Conservation (phyloP, 371 early-diverging fungal genomes). For the Mortierella sp. region DNA sequence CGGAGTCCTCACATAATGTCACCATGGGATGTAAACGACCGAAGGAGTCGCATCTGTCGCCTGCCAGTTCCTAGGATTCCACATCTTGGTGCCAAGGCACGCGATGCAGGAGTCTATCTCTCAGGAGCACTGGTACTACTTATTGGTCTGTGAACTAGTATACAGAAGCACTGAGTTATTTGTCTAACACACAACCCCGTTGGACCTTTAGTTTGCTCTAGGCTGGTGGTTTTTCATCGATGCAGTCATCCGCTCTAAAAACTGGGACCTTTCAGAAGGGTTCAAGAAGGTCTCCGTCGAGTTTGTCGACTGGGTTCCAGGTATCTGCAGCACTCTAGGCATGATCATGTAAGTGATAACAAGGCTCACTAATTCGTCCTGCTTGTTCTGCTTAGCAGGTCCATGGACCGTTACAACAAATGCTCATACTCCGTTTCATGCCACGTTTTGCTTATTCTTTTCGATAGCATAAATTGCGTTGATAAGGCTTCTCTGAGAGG, state of each 20-base stretch:
- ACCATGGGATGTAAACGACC: conserved; percentile 30
- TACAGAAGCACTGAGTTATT: neutral
- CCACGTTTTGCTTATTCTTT: too few species aligned
- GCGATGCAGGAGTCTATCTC: conserved; percentile 60
- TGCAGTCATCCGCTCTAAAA: conserved; percentile 61
- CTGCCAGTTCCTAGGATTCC: conserved; percentile 43
- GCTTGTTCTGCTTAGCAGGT: neutral
- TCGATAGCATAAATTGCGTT: conserved; percentile 59
- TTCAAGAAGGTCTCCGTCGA: conserved; percentile 58
- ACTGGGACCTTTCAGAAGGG: conserved; percentile 49
- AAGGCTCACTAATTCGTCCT: neutral
- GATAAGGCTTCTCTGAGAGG: conserved; percentile 56
- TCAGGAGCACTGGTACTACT: conserved; percentile 61
- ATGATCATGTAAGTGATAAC: conserved; percentile 74
- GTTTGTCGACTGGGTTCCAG: conserved; percentile 84
- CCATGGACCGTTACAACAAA: neutral
- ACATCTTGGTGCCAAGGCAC: conserved; percentile 56
- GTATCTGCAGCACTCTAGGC: conserved; percentile 77
- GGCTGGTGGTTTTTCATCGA: conserved; percentile 90
- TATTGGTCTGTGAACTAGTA: too few species aligned
- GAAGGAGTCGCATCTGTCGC: conserved; percentile 29
- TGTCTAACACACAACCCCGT: too few species aligned
- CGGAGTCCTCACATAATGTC: conserved; percentile 10
- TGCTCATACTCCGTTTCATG: neutral
- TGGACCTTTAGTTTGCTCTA: conserved; percentile 76